Evolutionary conservation across 2,329 filamentous ascomycete genomes (phyloP), one percentile per base, ranked within the genome.

Genomic region (Tolypocladium endophyticum): DNA sequence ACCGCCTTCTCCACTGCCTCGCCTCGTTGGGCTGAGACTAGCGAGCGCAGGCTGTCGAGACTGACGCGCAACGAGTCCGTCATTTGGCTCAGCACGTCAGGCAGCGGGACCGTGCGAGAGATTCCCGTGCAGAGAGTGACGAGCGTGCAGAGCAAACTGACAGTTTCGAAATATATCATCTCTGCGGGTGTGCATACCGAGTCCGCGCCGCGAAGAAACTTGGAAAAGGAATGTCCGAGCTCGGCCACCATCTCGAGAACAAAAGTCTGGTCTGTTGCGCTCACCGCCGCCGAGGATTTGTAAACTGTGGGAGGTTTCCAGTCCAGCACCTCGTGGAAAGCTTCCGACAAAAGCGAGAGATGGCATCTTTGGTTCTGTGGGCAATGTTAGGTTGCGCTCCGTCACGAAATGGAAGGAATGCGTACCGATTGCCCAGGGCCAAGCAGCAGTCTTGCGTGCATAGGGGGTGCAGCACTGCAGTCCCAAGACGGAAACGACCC

Each of bases 391-490:
- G 11, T n/a, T 6, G 30, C 50, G n/a, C 50, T 23, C 4, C 0
- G 30, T n/a, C 50, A 23, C 6, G 0, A 20, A 3, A 4, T 11
- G 18, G 23, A 38, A 69, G 20, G 12, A 12, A 39, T 12, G 11
- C 77, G 56, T 71, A 84, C 81, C 16, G 81, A 81, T 45, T 78
- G 76, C 1, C 72, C 70, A 3, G 83, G 81, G 0, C 82, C 83
- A 28, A 82, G 67, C n/a, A 76, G 71, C 7, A 84, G 69, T 1
- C 76, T 70, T 16, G 78, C 68, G 50, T 80, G 73, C 2, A 82
- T 69, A 0, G 78, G 72, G 0, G 69, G 63, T 1, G 68, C 68
- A 23, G 70, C 65, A 20, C 69, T 69, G 45, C 72, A 76, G 50
- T 77, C 76, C 61, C 81, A 76, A 20, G 76, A 76, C 0, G 81